Percentiles rank a stretch among this genome's conserved stretches.
Evolutionary conservation across 1,284 basidiomycete genomes (phyloP).

Genomic region (Cryptococcus wingfieldii): DNA sequence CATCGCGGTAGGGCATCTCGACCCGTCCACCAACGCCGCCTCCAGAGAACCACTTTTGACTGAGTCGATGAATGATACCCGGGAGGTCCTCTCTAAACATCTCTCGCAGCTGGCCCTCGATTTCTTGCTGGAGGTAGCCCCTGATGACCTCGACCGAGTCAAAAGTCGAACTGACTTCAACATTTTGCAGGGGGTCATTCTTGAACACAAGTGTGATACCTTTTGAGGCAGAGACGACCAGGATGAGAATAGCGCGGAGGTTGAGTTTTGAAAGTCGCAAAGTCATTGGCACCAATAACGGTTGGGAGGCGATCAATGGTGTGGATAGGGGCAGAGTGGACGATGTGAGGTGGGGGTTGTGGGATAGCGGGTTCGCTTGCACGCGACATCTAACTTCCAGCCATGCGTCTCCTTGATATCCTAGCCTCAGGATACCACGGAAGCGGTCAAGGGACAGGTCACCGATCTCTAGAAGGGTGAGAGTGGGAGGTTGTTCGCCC

Average conservation of each 20-base stretch:
- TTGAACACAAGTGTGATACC: conserved; percentile 99
- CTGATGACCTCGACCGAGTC: conserved; percentile 97
- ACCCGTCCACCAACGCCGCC: conserved; percentile 43
- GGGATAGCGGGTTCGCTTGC: conserved; percentile 55
- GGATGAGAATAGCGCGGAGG: conserved; percentile 91
- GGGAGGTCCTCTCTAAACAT: conserved; percentile 98
- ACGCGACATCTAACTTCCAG: conserved; percentile 95
- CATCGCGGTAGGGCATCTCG: conserved; percentile 44
- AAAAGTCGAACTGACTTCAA: conserved; percentile 95
- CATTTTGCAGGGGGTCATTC: conserved; percentile 96
- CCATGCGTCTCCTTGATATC: conserved; percentile 93
- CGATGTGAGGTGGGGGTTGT: conserved; percentile 78
- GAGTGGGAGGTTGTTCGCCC: conserved; percentile 95
- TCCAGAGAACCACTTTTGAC: conserved; percentile 74
- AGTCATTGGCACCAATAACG: conserved; percentile 95
- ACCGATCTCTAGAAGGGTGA: conserved; percentile 96
- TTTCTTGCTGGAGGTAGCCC: conserved; percentile 93
- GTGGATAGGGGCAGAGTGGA: conserved; percentile 68
- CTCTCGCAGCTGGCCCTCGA: conserved; percentile 92
- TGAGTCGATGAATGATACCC: conserved; percentile 91
- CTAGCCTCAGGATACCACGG: conserved; percentile 92
- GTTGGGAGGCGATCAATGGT: conserved; percentile 84
- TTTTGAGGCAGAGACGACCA: conserved; percentile 94
- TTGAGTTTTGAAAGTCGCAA: conserved; percentile 92
- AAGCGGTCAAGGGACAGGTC: conserved; percentile 95